Base-by-base conservation (phyloP, 2,329 filamentous ascomycete genomes). In the Penicillium crustosum region DNA sequence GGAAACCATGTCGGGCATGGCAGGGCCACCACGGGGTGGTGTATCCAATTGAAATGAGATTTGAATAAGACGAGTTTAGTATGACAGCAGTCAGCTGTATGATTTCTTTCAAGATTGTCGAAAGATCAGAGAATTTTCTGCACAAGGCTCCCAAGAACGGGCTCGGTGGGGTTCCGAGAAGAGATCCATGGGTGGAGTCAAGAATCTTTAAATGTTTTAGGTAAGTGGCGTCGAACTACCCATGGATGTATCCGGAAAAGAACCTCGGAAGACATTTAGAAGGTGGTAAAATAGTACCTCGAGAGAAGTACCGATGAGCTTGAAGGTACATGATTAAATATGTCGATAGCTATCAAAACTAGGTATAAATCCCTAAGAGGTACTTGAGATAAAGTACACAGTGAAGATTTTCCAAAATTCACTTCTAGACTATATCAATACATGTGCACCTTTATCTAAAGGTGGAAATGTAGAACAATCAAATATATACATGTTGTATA, bases 171-270 rank as follows among this genome's bases (percentile, higher is more conserved):
- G 58, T 42, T 49, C 55, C 51, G 35, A 33, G 21, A 35, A 50
- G 9, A 50, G 41, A 50, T 35, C 10, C n/a, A 33, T 47, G 27
- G 27, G 61, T 54, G 58, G 60, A 62, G 54, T n/a, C 48, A 15
- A 35, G 55, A 58, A 54, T 62, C 42, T 60, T 60, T 49, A 49
- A 49, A 25, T n/a, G 21, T 66, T 43, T 66, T 66, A 66, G 58
- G 64, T 66, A 66, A 55, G 41, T 31, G 25, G 43, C 43, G 27
- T 9, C 33, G 19, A 10, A 13, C 12, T 8, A 23, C 23, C n/a
- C n/a, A n/a, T n/a, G n/a, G n/a, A n/a, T n/a, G n/a, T 6, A 33
- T 5, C 31, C 31, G 13, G 17, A 62, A 58, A 52, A n/a, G n/a
- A n/a, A n/a, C n/a, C n/a, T n/a, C n/a, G 57, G 54, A 53, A 59